Conservation (phyloP, 1,284 basidiomycete species). For the Tremellales sp. region DNA sequence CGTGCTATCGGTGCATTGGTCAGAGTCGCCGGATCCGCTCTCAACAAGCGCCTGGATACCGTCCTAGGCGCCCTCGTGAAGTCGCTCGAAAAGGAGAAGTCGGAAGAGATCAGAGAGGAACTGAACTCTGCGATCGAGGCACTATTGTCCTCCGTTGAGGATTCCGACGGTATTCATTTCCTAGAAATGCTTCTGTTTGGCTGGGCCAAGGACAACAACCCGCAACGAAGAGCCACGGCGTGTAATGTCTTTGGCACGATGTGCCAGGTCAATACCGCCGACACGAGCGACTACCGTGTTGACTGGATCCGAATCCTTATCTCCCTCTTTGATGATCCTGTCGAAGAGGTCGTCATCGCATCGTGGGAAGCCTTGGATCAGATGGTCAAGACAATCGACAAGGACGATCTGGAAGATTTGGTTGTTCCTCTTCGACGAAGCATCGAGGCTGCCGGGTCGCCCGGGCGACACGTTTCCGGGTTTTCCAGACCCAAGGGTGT, state of each 20-base stretch:
- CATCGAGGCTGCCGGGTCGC: slow-evolving; percentile 78
- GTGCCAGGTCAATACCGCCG: slow-evolving; percentile 71
- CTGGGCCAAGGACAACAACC: slow-evolving; percentile 75
- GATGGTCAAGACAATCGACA: slow-evolving; percentile 86
- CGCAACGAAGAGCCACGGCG: slow-evolving; percentile 68
- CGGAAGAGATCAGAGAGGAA: slow-evolving; percentile 67
- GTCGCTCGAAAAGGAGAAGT: slow-evolving; percentile 57
- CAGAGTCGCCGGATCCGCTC: slow-evolving; percentile 83
- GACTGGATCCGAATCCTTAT: slow-evolving; percentile 96
- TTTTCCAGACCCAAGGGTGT: slow-evolving; percentile 87
- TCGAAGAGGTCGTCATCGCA: slow-evolving; percentile 69
- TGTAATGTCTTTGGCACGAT: slow-evolving; percentile 74
- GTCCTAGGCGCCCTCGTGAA: slow-evolving; percentile 73
- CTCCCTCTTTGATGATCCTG: slow-evolving; percentile 75
- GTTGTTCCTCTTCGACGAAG: slow-evolving; percentile 84
- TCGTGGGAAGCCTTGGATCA: slow-evolving; percentile 81
- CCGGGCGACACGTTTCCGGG: slow-evolving; percentile 75
- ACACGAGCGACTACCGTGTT: slow-evolving; percentile 76
- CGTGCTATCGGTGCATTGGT: slow-evolving; percentile 85
- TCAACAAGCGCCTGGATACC: slow-evolving; percentile 74
- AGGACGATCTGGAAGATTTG: slow-evolving; percentile 85
- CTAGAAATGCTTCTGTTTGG: slow-evolving; percentile 84
- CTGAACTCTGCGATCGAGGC: slow-evolving; percentile 71
- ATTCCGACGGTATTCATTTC: slow-evolving; percentile 80
- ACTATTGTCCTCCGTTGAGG: slow-evolving; percentile 70